Evolutionary conservation across 805 yeast genomes (phyloP), one percentile per base, ranked within the genome.

Genomic region (Kuraishia ogatae): DNA sequence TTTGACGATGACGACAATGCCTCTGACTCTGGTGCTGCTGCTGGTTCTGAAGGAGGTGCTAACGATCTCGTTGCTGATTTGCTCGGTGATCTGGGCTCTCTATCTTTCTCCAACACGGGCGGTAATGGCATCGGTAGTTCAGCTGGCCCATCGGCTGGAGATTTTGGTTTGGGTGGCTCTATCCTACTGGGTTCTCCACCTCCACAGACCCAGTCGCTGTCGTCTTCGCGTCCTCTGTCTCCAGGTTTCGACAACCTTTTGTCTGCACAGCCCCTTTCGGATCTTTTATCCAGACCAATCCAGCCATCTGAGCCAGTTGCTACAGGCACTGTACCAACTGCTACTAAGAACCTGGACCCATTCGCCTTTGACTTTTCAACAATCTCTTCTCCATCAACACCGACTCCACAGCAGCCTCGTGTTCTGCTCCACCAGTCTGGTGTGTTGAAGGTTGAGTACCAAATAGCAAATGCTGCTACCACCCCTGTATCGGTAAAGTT

Each of bases 1-100:
- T 82, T 90, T 61, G 96, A 81, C 64, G 89, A 82, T 60, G 83
- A 76, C 52, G 96, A 81, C 64, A 89, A 82, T 60, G 83, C 76
- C 52, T 52, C 35, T 67, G 1, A 49, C 66, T 13, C 61, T 64
- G 6, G 59, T 61, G 8, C 66, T 59, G 43, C 17, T 35, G 43
- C 43, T 15, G 43, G 43, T 35, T 10, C 43, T 11, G 60, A 64
- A 19, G 62, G 63, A 1, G 59, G 62, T 64, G 73, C 71, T 65
- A 73, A 64, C 65, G 75, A 71, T 59, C 71, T 74, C 15, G 71
- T 85, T 53, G 81, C 82, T 54, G 97, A 91, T 66, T 75, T 92
- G 59, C 74, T 91, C 57, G 84, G 88, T 53, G 94, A 85, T 60
- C 72, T 88, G 61, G 78, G 84, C 29, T 79, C 84, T 51, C 75